Evolutionary conservation across 768 basidiomycete species (phyloP).

Genomic region (Mycena pura): DNA sequence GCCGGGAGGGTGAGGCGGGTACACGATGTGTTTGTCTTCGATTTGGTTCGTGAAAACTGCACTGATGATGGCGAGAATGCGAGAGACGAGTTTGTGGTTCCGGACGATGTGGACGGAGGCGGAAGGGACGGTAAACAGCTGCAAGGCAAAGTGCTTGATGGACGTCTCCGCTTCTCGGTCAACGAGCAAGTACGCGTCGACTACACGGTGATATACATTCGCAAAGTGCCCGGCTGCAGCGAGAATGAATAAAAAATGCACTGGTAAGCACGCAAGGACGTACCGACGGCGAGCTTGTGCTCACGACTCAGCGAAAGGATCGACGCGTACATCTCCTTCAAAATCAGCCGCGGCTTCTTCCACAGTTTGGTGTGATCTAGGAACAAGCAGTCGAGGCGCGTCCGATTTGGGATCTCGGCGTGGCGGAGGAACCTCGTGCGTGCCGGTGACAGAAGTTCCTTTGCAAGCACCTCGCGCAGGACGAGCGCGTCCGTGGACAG

Average conservation of each 20-base stretch:
- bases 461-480: constrained; percentile 75
- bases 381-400: constrained; percentile 76
- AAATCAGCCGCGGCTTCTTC: constrained; percentile 81
- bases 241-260: neutral
- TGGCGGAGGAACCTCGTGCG: constrained; percentile 53
- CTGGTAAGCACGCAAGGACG: constrained; percentile 31
- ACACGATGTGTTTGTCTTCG: constrained; percentile 68
- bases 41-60: constrained; percentile 95
- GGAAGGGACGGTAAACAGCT: constrained; percentile 91
- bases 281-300: constrained; percentile 83
- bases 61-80: constrained; percentile 83
- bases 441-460: constrained; percentile 70
- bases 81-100: constrained; percentile 74
- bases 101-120: constrained; percentile 81
- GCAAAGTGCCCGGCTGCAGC: constrained; percentile 81
- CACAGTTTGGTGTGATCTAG: constrained; percentile 84
- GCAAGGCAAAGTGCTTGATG: constrained; percentile 91
- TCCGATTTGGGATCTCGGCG: constrained; percentile 56
- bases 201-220: constrained; percentile 82
- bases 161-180: constrained; percentile 96
- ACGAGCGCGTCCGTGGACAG: constrained; percentile 70
- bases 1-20: constrained; percentile 37
- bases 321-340: constrained; percentile 85
- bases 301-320: constrained; percentile 73
- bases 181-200: constrained; percentile 89